Evolutionary conservation across 2,329 filamentous ascomycete species (phyloP).

Genomic region (Zelopaecilomyces penicillatus): DNA sequence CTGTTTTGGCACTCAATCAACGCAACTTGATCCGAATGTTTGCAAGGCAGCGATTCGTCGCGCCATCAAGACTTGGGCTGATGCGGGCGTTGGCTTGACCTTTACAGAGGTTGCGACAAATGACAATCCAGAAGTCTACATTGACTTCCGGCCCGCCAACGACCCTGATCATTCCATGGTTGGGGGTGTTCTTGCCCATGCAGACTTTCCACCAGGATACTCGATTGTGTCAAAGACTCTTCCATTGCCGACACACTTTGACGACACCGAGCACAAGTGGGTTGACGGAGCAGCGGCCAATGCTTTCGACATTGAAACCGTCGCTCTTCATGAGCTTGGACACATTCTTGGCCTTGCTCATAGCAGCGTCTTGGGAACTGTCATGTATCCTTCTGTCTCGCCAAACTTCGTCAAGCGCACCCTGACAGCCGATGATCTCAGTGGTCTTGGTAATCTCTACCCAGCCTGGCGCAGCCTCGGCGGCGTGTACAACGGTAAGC

Average conservation of each 20-base stretch:
- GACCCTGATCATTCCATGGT: slow-evolving; percentile 5
- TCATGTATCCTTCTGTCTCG: slow-evolving; percentile 2
- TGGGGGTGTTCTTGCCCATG: background rate
- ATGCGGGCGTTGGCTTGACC: slow-evolving; percentile 1
- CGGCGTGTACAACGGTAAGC: slow-evolving; percentile 1
- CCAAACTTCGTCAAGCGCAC: background rate
- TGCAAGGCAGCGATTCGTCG: slow-evolving; percentile 1
- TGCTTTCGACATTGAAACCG: background rate
- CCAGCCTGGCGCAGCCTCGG: background rate
- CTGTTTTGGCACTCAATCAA: background rate
- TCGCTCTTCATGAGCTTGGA: background rate
- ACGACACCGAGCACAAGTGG: background rate
- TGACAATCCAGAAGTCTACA: slow-evolving; percentile 1
- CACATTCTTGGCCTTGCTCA: background rate
- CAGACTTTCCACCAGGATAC: slow-evolving; percentile 2
- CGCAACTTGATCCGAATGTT: background rate
- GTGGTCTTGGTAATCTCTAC: background rate
- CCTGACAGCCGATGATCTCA: background rate
- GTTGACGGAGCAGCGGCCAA: background rate
- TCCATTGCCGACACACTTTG: background rate
- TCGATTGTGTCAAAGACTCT: slow-evolving; percentile 1
- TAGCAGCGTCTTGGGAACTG: background rate
- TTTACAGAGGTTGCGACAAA: background rate
- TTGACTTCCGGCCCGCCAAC: slow-evolving; percentile 1
- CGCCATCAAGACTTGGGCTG: background rate